A percentile compares a stretch with the other conserved stretches of the same genome.
Conservation (phyloP, 495 filamentous ascomycete species). For the Penicillium antarcticum region DNA sequence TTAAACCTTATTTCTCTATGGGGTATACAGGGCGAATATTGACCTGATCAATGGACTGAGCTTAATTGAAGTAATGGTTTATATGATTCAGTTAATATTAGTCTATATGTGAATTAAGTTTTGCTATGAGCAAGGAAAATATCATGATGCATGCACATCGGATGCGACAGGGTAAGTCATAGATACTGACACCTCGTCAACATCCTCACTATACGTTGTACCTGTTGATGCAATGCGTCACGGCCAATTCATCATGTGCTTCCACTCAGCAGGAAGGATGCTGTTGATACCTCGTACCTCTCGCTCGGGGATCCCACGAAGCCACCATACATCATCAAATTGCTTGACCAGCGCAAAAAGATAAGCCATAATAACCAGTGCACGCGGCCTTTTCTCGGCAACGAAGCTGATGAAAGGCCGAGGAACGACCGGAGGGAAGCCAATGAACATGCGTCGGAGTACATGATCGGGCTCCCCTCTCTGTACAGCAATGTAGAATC, state of each 20-base stretch:
- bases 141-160: background rate
- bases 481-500: slow-evolving; percentile 24
- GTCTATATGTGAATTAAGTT: no score
- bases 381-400: slow-evolving; percentile 29
- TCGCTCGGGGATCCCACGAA: slow-evolving; percentile 33
- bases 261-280: slow-evolving; percentile 34
- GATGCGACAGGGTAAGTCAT: background rate
- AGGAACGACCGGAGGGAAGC: slow-evolving; percentile 35
- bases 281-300: slow-evolving; percentile 37
- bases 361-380: slow-evolving; percentile 32
- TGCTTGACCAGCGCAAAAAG: slow-evolving; percentile 32
- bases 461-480: slow-evolving; percentile 12
- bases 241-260: slow-evolving; percentile 36
- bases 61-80: no score
- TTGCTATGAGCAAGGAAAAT: no score
- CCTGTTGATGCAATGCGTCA: slow-evolving; percentile 11
- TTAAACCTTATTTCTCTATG: no score
- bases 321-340: slow-evolving; percentile 38
- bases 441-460: slow-evolving; percentile 29
- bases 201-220: background rate
- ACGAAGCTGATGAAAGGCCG: slow-evolving; percentile 31
- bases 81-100: no score
- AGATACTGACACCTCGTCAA: background rate
- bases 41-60: no score
- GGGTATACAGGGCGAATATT: no score